These are phyloP conservation scores for Auricularia sp. DNA, from an alignment of 768 basidiomycete species.

Conservation along the genomic window DNA sequence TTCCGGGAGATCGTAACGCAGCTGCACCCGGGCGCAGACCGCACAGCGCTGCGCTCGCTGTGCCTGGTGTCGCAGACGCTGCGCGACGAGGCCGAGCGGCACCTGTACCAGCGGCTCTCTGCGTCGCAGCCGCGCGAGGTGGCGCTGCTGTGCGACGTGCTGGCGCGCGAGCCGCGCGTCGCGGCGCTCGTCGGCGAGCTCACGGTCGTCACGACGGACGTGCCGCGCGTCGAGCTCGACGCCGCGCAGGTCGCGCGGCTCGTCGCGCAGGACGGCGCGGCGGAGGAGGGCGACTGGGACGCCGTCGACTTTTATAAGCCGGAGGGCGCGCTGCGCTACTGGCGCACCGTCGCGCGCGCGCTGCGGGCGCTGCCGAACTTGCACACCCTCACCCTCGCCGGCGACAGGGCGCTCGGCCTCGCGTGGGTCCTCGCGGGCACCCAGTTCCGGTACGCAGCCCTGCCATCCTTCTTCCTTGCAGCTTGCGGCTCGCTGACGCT, in stretches of 20 bases:
- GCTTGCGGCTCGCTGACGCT: no score
- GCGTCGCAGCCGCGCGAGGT: not conserved
- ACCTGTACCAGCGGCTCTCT: not conserved
- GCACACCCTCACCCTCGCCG: not conserved
- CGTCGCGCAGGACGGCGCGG: not conserved
- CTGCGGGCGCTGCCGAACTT: not conserved
- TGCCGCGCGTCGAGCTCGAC: not conserved
- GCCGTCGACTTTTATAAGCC: not conserved
- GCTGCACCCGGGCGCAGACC: not conserved
- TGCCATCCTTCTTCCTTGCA: no score
- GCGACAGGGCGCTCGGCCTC: not conserved
- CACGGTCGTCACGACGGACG: not conserved
- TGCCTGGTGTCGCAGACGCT: not conserved
- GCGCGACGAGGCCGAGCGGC: not conserved
- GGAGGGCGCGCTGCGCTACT: not conserved
- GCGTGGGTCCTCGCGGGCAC: not conserved
- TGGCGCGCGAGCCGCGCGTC: not conserved
- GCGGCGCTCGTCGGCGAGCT: not conserved
- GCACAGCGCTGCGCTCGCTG: not conserved
- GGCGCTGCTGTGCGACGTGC: not conserved
- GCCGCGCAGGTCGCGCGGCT: no score
- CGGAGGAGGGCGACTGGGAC: not conserved
- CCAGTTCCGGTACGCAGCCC: no score
- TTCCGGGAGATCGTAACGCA: not conserved
- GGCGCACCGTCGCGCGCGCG: not conserved